These are phyloP conservation scores for Pseudognaphalium luteoalbum DNA, from an alignment of 129 eudicot genomes.

Conservation along the genomic window DNA sequence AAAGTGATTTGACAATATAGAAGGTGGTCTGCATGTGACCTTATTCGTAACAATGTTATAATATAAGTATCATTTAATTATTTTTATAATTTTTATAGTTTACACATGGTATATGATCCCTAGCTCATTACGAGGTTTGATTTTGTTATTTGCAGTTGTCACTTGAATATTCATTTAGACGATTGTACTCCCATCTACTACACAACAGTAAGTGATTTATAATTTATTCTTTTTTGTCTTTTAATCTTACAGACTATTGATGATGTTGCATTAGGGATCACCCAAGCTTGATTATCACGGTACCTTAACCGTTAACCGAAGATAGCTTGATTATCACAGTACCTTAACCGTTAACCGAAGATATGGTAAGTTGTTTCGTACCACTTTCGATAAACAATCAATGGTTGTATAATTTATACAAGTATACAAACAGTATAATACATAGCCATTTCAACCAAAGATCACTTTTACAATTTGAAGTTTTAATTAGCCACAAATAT, in stretches of 20 bases:
- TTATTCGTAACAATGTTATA: no score
- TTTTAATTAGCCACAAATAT: no score
- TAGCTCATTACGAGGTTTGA: no score
- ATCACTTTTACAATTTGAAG: neutral
- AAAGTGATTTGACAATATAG: no score
- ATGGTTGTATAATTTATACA: neutral
- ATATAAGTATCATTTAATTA: no score
- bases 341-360: slow-evolving; percentile 29
- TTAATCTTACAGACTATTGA: slow-evolving; percentile 45
- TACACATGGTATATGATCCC: neutral
- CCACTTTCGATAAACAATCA: neutral
- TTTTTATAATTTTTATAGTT: neutral
- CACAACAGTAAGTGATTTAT: neutral
- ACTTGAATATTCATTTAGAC: neutral
- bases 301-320: no score
- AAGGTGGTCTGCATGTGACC: no score
- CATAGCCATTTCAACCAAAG: neutral
- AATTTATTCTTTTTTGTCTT: neutral
- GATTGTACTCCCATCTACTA: neutral
- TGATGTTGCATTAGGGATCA: slow-evolving; percentile 55
- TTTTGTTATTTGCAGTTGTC: neutral
- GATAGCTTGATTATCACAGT: slow-evolving; percentile 38
- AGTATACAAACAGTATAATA: neutral
- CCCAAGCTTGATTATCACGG: slow-evolving; percentile 56
- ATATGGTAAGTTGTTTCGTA: slow-evolving; percentile 41